A percentile compares a stretch with the other conserved stretches of the same genome.
These are phyloP conservation scores for Ophiosphaerella narmari DNA, from an alignment of 2,329 filamentous ascomycete species.

Conservation along the genomic window DNA sequence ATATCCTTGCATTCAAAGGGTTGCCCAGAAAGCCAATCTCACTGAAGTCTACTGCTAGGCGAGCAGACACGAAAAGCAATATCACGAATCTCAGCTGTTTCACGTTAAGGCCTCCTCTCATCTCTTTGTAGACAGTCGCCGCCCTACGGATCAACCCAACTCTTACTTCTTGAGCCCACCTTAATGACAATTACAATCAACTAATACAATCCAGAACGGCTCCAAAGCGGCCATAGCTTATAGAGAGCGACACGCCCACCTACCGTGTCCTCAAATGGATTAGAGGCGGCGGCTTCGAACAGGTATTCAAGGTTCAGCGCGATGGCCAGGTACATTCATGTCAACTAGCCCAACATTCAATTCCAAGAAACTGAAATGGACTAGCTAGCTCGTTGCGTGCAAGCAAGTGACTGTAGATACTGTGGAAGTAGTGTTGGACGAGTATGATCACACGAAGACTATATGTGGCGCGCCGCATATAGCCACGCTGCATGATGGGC, in stretches of 20 bases:
- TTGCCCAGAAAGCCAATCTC: too few relatives aligned
- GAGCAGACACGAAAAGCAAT: too few relatives aligned
- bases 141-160: too few relatives aligned
- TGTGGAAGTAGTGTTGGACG: conserved; percentile 9
- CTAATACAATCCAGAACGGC: neutral
- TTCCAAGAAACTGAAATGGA: too few relatives aligned
- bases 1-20: too few relatives aligned
- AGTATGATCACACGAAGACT: conserved; percentile 14
- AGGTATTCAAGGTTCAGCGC: conserved; percentile 19
- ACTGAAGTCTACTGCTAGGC: too few relatives aligned
- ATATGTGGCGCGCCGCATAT: conserved; percentile 15
- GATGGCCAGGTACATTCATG: conserved; percentile 4
- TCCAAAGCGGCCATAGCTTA: conserved; percentile 4
- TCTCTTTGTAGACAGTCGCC: too few relatives aligned
- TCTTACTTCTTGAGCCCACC: too few relatives aligned
- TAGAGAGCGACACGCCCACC: conserved; percentile 8
- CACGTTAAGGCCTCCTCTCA: too few relatives aligned
- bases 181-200: too few relatives aligned
- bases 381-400: conserved; percentile 10
- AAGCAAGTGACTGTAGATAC: conserved; percentile 13
- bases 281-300: conserved; percentile 14
- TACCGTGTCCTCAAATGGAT: conserved; percentile 20
- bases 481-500: conserved; percentile 12
- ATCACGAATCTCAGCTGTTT: too few relatives aligned
- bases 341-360: too few relatives aligned